Evolutionary conservation across 2,329 filamentous ascomycete genomes (phyloP), one percentile per base, ranked within the genome.

Genomic region (Arthroderma sp.): DNA sequence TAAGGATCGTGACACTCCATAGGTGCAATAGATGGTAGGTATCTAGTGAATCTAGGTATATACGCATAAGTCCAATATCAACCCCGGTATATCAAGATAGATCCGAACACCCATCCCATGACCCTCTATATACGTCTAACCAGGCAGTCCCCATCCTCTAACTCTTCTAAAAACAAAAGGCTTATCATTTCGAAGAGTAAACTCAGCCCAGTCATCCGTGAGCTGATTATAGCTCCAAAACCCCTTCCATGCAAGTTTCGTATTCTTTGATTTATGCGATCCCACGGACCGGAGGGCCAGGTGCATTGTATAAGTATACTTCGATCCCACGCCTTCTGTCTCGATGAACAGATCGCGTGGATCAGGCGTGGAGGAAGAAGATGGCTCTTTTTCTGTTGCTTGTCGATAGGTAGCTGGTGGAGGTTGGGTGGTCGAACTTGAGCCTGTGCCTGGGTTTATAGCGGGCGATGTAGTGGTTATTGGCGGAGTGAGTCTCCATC

Each of bases 181-280:
- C 60, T 77, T 73, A 68, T 84, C 80, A 65, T 85, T 82, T 66
- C 79, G 80, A 63, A 85, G 65, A 1, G 75, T 76, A 71, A 97
- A 97, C 72, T 88, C 86, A 2, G 79, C 88, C 87, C 88, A 93
- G 71, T 96, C 91, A 68, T 95, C 90, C 6, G 89, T 95, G 66
- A 95, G 71, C 63, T 81, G 81, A 68, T 97, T 95, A 68, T 94
- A 91, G 73, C 85, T 91, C 82, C 88, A 95, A 68, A 91, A 96
- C 0, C 87, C 86, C 65, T 86, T 86, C 91, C 93, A 98, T 0
- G 77, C 74, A 54, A 98, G 73, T 72, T 94, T 95, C 61, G 91
- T 96, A 66, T 94, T 95, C 67, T 83, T 82, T 0, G 83, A 76
- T 80, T 5, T 66, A 65, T 31, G 69, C 66, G 11, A 81, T 79